A percentile compares a stretch with the other conserved stretches of the same genome.
Conservation (phyloP, 352 stramenopile species). For the Proteromonas lacertae region DNA sequence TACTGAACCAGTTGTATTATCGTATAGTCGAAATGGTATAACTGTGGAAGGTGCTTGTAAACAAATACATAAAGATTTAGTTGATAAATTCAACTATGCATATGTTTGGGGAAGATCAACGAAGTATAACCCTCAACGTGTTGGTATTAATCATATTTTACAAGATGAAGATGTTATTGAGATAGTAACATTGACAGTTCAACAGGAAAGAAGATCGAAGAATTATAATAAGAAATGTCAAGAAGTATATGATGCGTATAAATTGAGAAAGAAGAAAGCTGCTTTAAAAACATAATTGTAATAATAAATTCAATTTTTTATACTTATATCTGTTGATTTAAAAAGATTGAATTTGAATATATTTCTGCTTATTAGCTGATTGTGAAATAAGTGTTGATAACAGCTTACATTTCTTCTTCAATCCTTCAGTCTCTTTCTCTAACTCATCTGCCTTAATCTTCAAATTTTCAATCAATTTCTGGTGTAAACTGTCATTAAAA, state of each 20-base stretch:
- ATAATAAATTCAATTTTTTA: too few relatives aligned
- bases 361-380: too few relatives aligned
- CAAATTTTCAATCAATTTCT: too few relatives aligned
- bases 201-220: constrained; percentile 85
- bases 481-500: too few relatives aligned
- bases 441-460: too few relatives aligned
- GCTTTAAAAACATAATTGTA: too few relatives aligned
- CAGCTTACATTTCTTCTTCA: too few relatives aligned
- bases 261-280: constrained; percentile 75
- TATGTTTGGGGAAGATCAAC: constrained; percentile 85
- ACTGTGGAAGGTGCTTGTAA: constrained; percentile 81
- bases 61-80: constrained; percentile 20
- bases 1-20: constrained; percentile 79
- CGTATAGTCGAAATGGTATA: constrained; percentile 42
- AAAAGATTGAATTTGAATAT: too few relatives aligned
- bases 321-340: too few relatives aligned
- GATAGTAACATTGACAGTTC: constrained; percentile 87
- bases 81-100: constrained; percentile 80
- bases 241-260: constrained; percentile 75
- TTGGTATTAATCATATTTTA: constrained; percentile 64
- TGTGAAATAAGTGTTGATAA: too few relatives aligned
- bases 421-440: too few relatives aligned
- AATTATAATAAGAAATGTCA: constrained; percentile 79
- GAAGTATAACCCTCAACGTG: constrained; percentile 84
- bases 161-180: constrained; percentile 90